These are phyloP conservation scores for Madurella fahalii DNA, from an alignment of 2,329 filamentous ascomycete species.

Conservation along the genomic window DNA sequence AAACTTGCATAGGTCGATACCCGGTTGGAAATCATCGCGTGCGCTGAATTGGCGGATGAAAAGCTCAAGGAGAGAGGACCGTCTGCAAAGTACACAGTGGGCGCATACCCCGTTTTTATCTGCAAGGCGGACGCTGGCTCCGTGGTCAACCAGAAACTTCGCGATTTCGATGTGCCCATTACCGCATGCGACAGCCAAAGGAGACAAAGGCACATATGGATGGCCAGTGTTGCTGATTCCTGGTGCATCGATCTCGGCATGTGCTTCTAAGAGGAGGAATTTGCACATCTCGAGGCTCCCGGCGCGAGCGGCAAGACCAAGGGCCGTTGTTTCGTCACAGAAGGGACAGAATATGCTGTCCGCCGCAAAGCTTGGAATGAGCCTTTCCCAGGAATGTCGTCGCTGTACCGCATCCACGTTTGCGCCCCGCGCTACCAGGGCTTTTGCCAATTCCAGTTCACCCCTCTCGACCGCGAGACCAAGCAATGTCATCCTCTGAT, in stretches of 20 bases:
- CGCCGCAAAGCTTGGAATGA: no score
- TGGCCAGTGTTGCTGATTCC: neutral
- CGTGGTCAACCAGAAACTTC: neutral
- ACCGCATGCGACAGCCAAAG: constrained; percentile 2
- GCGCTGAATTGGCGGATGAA: neutral
- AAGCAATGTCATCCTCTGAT: neutral
- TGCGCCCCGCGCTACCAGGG: neutral
- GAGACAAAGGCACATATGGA: neutral
- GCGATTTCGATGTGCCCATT: constrained; percentile 1
- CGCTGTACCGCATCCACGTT: neutral
- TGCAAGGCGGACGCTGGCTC: neutral
- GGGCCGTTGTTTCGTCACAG: neutral
- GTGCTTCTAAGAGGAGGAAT: neutral
- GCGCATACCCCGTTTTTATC: neutral
- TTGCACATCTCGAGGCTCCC: neutral
- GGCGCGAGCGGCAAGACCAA: neutral
- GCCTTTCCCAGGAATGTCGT: no score
- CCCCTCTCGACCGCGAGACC: neutral
- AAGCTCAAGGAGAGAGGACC: neutral
- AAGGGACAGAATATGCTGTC: no score
- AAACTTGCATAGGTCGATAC: neutral
- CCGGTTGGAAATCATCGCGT: neutral
- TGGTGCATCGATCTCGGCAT: neutral
- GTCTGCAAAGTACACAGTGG: neutral
- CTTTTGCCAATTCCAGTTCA: neutral